Conservation (phyloP, 345 rosid genomes). For the Linum usitatissimum region DNA sequence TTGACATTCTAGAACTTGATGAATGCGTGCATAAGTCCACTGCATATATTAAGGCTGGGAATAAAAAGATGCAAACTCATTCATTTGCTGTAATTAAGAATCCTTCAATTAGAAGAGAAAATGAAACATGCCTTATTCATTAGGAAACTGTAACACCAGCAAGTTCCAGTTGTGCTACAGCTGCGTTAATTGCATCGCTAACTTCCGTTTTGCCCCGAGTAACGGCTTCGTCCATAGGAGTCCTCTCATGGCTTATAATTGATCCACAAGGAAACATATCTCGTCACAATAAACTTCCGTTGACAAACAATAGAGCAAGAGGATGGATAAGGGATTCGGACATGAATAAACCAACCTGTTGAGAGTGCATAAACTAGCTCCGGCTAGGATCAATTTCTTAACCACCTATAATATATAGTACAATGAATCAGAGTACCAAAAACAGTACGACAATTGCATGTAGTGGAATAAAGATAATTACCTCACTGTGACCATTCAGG, state of each 20-base stretch:
- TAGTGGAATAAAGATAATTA: constrained; percentile 13
- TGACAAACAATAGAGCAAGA: background rate
- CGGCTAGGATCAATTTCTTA: constrained; percentile 56
- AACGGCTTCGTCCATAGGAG: constrained; percentile 76
- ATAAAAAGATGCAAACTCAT: no score
- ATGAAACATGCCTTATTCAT: background rate
- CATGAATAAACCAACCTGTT: constrained; percentile 39
- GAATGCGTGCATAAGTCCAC: background rate
- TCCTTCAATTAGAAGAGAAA: background rate
- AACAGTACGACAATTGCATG: background rate
- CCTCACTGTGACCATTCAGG: constrained; percentile 78
- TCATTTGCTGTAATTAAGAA: background rate
- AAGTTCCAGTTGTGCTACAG: constrained; percentile 61
- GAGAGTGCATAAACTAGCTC: constrained; percentile 61
- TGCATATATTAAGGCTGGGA: background rate
- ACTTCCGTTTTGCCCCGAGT: constrained; percentile 54
- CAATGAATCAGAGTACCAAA: constrained; percentile 4
- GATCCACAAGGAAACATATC: background rate
- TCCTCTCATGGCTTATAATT: constrained; percentile 60
- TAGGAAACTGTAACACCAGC: constrained; percentile 35
- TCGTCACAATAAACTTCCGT: background rate
- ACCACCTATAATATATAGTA: constrained; percentile 43
- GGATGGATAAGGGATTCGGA: background rate
- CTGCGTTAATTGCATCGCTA: constrained; percentile 48
- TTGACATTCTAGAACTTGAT: background rate